phyloP scores from a whole-genome alignment of 371 early-diverging fungal genomes.

The Ordospora pajunii region DNA sequence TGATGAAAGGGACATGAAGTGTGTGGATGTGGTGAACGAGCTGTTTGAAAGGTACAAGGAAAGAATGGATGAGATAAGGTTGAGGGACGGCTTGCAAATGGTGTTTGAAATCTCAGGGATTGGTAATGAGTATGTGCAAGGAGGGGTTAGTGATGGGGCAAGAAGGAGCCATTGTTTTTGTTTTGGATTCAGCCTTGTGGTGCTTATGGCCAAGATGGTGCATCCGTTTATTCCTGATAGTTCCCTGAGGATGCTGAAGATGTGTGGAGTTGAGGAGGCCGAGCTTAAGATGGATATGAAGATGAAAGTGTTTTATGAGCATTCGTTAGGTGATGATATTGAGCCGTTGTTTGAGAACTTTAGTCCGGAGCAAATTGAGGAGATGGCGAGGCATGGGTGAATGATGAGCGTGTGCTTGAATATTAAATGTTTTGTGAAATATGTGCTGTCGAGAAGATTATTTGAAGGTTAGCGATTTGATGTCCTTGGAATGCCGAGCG shows the following conservation, averaged over 20 bases:
- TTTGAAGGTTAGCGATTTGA: too few relatives aligned
- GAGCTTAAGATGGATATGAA: neutral
- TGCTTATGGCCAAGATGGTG: conserved; percentile 72
- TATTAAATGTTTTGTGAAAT: neutral
- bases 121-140: conserved; percentile 85
- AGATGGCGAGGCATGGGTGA: neutral
- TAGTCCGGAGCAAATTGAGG: neutral
- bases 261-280: conserved; percentile 13
- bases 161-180: conserved; percentile 76
- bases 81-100: conserved; percentile 70
- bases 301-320: conserved; percentile 5
- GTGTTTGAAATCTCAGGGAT: conserved; percentile 83
- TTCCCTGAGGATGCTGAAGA: conserved; percentile 15
- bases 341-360: conserved; percentile 15
- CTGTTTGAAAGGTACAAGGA: conserved; percentile 69
- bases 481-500: too few relatives aligned
- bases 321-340: conserved; percentile 9
- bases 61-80: conserved; percentile 71
- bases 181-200: conserved; percentile 71
- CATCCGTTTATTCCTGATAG: conserved; percentile 86
- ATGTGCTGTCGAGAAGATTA: neutral
- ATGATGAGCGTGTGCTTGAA: too few relatives aligned
- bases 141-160: conserved; percentile 65
- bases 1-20: conserved; percentile 62
- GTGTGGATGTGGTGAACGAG: conserved; percentile 72